Percentiles rank a stretch among this genome's conserved stretches.
Evolutionary conservation across 2,329 filamentous ascomycete genomes (phyloP).

Genomic region (Colletotrichum sp.): DNA sequence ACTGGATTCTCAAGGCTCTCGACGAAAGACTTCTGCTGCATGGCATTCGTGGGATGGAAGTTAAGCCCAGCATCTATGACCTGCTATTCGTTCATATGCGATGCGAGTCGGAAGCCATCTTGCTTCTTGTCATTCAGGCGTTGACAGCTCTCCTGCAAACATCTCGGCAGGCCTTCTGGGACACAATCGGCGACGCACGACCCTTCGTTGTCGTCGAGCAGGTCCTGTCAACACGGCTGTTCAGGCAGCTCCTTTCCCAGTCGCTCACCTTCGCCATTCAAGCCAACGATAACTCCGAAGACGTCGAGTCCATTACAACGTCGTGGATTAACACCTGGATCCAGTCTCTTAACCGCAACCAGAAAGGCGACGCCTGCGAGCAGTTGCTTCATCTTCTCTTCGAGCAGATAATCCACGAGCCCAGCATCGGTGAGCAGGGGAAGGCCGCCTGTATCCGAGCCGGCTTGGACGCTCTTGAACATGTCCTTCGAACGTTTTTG

Average conservation of each 20-base stretch:
- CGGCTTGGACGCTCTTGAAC: constrained; percentile 64
- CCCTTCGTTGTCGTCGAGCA: constrained; percentile 84
- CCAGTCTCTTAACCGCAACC: constrained; percentile 75
- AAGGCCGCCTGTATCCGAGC: constrained; percentile 67
- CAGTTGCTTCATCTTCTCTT: constrained; percentile 80
- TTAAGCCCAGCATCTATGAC: constrained; percentile 74
- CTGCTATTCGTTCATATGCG: constrained; percentile 62
- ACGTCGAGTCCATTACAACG: constrained; percentile 67
- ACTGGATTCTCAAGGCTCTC: constrained; percentile 75
- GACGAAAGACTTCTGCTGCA: constrained; percentile 77
- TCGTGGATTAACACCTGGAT: constrained; percentile 83
- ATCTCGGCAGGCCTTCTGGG: constrained; percentile 84
- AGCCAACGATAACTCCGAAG: constrained; percentile 48
- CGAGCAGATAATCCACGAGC: constrained; percentile 62
- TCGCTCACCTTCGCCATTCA: constrained; percentile 59
- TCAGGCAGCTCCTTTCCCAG: constrained; percentile 65
- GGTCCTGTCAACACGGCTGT: constrained; percentile 75
- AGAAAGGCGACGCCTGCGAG: constrained; percentile 80
- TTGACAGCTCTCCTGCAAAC: constrained; percentile 76
- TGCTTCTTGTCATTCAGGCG: constrained; percentile 73
- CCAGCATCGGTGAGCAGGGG: constrained; percentile 59
- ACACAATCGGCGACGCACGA: constrained; percentile 81
- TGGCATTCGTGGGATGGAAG: constrained; percentile 79
- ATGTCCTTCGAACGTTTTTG: constrained; percentile 62
- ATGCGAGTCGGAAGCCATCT: constrained; percentile 58